Conservation (phyloP, 352 stramenopile species). For the Stramenopiles sp. region DNA sequence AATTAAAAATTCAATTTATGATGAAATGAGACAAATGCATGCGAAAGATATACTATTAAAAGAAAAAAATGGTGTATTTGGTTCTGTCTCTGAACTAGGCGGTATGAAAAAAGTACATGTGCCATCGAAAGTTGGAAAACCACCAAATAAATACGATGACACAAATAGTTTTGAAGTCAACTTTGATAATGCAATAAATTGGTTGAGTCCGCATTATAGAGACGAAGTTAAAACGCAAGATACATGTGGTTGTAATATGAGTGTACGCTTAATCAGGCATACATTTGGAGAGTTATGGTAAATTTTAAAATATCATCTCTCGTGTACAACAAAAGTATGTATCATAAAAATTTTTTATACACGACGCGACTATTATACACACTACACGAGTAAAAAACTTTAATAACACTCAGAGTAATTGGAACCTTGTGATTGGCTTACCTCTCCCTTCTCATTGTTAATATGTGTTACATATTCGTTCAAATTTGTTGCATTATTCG, state of each 20-base stretch:
- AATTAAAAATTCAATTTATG: constrained; percentile 1
- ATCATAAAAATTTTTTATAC: no score
- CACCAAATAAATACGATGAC: background rate
- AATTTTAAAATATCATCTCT: no score
- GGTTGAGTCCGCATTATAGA: background rate
- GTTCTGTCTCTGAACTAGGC: no score
- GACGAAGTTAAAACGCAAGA: background rate
- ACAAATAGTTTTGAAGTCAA: background rate
- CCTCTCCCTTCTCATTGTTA: no score
- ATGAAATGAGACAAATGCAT: background rate
- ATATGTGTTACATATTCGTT: no score
- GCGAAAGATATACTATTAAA: background rate
- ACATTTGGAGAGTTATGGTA: background rate
- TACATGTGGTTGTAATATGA: background rate
- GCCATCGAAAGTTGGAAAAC: background rate
- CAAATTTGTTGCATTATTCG: no score
- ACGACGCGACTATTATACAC: no score
- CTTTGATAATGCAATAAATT: background rate
- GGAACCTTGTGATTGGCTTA: no score
- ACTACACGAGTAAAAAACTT: no score
- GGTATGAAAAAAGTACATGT: background rate
- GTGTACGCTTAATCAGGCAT: background rate
- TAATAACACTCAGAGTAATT: no score
- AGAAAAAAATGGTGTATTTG: no score
- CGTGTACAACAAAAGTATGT: no score